Conservation (phyloP, 2,329 filamentous ascomycete genomes). For the Didymella segeticola region DNA sequence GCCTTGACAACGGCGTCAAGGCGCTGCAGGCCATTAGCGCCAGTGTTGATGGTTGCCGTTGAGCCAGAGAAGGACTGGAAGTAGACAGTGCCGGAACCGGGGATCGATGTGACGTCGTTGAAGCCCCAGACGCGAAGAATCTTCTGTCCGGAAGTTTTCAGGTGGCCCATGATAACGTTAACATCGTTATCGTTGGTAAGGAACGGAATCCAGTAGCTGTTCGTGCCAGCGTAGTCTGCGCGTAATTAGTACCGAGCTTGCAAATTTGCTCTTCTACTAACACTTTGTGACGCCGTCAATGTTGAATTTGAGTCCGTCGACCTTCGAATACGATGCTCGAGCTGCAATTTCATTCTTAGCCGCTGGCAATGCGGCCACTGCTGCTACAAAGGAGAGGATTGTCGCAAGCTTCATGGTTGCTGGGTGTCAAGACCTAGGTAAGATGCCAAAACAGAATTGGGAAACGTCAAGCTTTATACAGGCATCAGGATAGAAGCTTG, state of each 20-base stretch:
- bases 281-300: conserved; percentile 46
- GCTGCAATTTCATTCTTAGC: conserved; percentile 16
- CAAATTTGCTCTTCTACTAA: not conserved
- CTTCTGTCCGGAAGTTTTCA: conserved; percentile 60
- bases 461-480: not conserved
- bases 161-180: conserved; percentile 56
- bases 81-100: conserved; percentile 56
- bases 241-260: not conserved
- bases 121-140: conserved; percentile 69
- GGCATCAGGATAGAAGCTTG: not conserved
- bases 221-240: conserved; percentile 55
- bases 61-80: conserved; percentile 62
- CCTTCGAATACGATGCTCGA: conserved; percentile 36
- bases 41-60: conserved; percentile 54
- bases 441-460: not conserved
- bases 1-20: conserved; percentile 62
- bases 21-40: conserved; percentile 53
- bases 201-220: conserved; percentile 64
- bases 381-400: conserved; percentile 27
- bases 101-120: conserved; percentile 61
- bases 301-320: conserved; percentile 42
- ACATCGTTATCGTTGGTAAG: conserved; percentile 62
- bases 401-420: conserved; percentile 32
- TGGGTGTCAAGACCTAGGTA: not conserved
- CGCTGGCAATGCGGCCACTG: conserved; percentile 30